phyloP scores from a whole-genome alignment of 352 stramenopile genomes.

The Phytophthora citrophthora region DNA sequence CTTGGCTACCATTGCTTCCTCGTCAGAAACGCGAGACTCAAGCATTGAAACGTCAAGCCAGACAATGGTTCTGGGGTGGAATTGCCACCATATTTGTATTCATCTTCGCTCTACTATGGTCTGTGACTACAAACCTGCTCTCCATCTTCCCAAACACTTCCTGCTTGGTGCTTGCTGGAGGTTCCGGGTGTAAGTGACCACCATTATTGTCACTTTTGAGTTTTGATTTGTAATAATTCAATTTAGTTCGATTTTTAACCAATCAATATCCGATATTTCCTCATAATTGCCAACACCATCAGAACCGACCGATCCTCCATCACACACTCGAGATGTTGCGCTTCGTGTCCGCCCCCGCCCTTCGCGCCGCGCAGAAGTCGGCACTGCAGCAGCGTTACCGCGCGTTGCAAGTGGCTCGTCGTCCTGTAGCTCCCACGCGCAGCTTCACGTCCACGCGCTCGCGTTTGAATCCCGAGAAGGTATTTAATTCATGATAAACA shows the following conservation, averaged over 20 bases:
- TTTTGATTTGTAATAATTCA: not conserved
- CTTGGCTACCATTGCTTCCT: constrained; percentile 60
- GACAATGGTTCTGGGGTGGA: constrained; percentile 42
- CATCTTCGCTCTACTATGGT: constrained; percentile 60
- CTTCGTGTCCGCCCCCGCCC: constrained; percentile 24
- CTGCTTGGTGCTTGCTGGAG: constrained; percentile 65
- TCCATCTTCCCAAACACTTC: constrained; percentile 61
- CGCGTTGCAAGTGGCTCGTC: constrained; percentile 31
- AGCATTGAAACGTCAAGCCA: constrained; percentile 45
- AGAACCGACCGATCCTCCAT: constrained; percentile 10
- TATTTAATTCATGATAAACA: constrained; percentile 10
- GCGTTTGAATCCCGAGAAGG: constrained; percentile 65
- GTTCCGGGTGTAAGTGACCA: constrained; percentile 47
- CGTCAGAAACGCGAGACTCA: constrained; percentile 65
- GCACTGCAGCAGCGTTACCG: constrained; percentile 26
- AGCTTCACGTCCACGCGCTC: constrained; percentile 54
- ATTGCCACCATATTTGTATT: constrained; percentile 42
- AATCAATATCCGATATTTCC: constrained; percentile 5
- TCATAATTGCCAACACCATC: constrained; percentile 8
- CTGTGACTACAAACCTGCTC: constrained; percentile 61
- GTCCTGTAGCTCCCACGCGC: constrained; percentile 23
- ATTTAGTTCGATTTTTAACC: constrained; percentile 14
- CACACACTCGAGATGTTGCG: constrained; percentile 44
- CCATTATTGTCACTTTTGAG: constrained; percentile 25
- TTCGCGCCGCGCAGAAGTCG: constrained; percentile 35